phyloP scores from a whole-genome alignment of 1,284 basidiomycete genomes.

The Apiotrichum sp. region DNA sequence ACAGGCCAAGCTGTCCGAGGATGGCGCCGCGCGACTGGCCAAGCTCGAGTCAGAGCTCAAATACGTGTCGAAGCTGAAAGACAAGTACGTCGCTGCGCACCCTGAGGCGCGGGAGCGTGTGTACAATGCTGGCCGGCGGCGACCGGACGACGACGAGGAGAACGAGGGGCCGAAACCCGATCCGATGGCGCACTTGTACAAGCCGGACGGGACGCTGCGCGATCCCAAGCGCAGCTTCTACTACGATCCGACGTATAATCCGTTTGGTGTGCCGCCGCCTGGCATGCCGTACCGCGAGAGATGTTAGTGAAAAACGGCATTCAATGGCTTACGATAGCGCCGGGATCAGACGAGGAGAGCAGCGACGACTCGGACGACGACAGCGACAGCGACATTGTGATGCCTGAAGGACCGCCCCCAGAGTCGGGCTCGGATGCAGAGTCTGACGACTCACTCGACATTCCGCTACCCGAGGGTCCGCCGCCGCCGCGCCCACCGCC shows the following conservation, averaged over 20 bases:
- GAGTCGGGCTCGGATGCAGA: slow-evolving; percentile 30
- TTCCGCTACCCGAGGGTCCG: slow-evolving; percentile 48
- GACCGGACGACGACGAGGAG: slow-evolving; percentile 49
- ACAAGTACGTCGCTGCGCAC: slow-evolving; percentile 81
- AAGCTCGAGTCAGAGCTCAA: slow-evolving; percentile 70
- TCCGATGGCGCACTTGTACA: slow-evolving; percentile 53
- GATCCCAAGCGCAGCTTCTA: slow-evolving; percentile 86
- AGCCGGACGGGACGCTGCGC: slow-evolving; percentile 70
- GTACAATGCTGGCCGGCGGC: slow-evolving; percentile 47
- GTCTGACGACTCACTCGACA: slow-evolving; percentile 47
- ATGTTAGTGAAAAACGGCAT: slow-evolving; percentile 52
- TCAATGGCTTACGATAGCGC: slow-evolving; percentile 4
- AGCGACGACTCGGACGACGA: slow-evolving; percentile 24
- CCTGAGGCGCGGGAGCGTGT: slow-evolving; percentile 79
- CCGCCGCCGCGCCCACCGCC: slow-evolving; percentile 37
- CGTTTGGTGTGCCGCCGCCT: slow-evolving; percentile 88
- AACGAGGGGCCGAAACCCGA: slow-evolving; percentile 11
- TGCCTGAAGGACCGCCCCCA: slow-evolving; percentile 77
- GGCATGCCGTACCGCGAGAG: slow-evolving; percentile 90
- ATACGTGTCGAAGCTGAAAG: slow-evolving; percentile 74
- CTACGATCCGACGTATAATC: slow-evolving; percentile 88
- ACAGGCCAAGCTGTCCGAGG: slow-evolving; percentile 23
- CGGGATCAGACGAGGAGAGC: background rate
- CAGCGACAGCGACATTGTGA: slow-evolving; percentile 69
- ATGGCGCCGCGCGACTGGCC: slow-evolving; percentile 34